Evolutionary conservation across 495 filamentous ascomycete species (phyloP).

Genomic region (Neurospora cerealis): DNA sequence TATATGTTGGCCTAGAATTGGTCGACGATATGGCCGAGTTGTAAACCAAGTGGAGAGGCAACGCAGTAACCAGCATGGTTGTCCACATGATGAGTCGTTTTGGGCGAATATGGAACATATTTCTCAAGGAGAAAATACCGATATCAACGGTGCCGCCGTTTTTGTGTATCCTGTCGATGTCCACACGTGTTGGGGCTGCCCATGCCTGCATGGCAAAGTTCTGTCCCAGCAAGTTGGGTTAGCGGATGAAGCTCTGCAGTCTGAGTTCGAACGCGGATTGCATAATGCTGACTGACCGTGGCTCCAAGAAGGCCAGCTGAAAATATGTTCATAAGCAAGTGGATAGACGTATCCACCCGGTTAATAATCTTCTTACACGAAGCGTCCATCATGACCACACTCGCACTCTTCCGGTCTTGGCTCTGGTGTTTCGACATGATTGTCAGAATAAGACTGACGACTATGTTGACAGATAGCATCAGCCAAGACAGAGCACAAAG

Average conservation of each 20-base stretch:
- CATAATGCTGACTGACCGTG: neutral
- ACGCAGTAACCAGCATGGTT: neutral
- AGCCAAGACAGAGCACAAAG: neutral
- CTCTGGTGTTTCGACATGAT: neutral
- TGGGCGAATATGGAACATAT: neutral
- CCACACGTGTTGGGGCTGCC: neutral
- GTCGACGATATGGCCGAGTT: neutral
- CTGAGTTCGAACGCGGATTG: neutral
- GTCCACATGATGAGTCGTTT: neutral
- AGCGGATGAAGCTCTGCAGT: neutral
- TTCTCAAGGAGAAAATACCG: neutral
- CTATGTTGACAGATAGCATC: neutral
- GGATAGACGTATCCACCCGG: neutral
- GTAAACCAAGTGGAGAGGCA: neutral
- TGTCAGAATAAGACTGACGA: neutral
- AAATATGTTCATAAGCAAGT: neutral
- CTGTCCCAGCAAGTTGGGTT: no score
- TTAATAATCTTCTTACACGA: neutral
- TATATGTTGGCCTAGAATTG: neutral
- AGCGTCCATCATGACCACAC: neutral
- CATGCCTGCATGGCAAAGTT: neutral
- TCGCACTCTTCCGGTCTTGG: neutral
- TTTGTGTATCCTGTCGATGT: neutral
- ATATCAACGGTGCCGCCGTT: neutral
- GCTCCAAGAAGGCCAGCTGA: neutral